These are phyloP conservation scores for Crithidia sp. DNA, from an alignment of 208 protist genomes.

Conservation along the genomic window DNA sequence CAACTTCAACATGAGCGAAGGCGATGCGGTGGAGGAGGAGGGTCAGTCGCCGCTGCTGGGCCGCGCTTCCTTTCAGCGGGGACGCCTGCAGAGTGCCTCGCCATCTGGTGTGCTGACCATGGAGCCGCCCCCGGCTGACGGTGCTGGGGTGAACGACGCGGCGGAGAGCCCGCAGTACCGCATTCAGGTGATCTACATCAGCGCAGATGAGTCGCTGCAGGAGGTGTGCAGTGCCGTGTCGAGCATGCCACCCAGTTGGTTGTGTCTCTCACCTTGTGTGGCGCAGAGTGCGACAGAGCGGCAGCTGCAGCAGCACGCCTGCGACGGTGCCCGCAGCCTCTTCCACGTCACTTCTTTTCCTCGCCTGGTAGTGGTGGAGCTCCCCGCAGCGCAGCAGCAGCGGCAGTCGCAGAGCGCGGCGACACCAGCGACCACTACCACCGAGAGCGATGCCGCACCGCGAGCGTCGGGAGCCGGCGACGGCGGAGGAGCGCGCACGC, in stretches of 20 bases:
- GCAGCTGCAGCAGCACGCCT: constrained; percentile 19
- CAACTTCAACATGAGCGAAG: constrained; percentile 16
- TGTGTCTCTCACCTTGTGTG: constrained; percentile 39
- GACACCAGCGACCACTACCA: not conserved
- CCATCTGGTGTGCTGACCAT: constrained; percentile 9
- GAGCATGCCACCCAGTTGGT: constrained; percentile 54
- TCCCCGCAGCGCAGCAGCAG: constrained; percentile 14
- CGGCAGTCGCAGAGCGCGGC: not conserved
- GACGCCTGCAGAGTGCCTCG: constrained; percentile 17
- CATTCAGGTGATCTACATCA: constrained; percentile 72
- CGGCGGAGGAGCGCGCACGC: not conserved
- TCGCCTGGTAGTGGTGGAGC: constrained; percentile 54
- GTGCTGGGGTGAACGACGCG: not conserved
- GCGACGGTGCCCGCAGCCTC: constrained; percentile 14
- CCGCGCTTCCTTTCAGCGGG: constrained; percentile 4
- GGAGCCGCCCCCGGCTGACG: not conserved
- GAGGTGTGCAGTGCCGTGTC: constrained; percentile 37
- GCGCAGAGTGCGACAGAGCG: constrained; percentile 14
- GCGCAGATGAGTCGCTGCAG: constrained; percentile 46
- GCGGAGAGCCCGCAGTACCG: constrained; percentile 1
- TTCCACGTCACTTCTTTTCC: constrained; percentile 67
- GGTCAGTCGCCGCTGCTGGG: constrained; percentile 6
- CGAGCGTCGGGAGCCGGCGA: not conserved
- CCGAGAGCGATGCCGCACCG: not conserved
- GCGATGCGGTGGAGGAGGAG: constrained; percentile 12